Evolutionary conservation across 2,329 filamentous ascomycete genomes (phyloP).

Genomic region (Polytolypa hystricis): DNA sequence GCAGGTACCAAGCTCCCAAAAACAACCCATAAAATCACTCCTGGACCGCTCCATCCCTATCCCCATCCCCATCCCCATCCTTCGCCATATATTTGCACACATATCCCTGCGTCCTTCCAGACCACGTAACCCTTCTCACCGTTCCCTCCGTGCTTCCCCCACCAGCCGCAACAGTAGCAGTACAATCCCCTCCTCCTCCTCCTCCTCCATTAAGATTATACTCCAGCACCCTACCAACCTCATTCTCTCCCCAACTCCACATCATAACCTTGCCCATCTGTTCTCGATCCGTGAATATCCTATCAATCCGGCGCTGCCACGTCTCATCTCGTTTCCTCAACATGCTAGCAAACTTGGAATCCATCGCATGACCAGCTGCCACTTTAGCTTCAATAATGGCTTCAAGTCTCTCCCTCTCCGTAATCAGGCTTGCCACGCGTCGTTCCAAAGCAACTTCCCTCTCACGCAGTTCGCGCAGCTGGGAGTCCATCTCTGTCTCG

Average conservation of each 20-base stretch:
- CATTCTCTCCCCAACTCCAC: slow-evolving; percentile 32
- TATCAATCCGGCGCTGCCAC: slow-evolving; percentile 31
- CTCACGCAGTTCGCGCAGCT: slow-evolving; percentile 21
- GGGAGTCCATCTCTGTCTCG: slow-evolving; percentile 23
- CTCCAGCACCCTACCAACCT: no score
- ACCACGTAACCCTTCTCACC: no score
- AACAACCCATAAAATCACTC: no score
- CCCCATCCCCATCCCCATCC: slow-evolving; percentile 1
- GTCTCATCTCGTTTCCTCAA: slow-evolving; percentile 33
- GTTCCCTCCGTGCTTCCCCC: slow-evolving; percentile 16
- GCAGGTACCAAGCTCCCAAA: no score
- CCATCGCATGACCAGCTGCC: slow-evolving; percentile 28
- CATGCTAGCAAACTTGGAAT: slow-evolving; percentile 29
- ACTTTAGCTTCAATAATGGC: slow-evolving; percentile 29
- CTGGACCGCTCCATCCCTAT: no score
- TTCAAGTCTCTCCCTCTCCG: slow-evolving; percentile 25
- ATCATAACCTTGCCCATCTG: slow-evolving; percentile 30
- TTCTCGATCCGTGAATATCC: slow-evolving; percentile 31
- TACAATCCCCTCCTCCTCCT: no score
- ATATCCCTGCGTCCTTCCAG: slow-evolving; percentile 22
- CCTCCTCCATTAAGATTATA: no score
- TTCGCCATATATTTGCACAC: slow-evolving; percentile 26
- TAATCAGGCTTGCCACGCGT: slow-evolving; percentile 19
- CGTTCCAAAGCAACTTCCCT: slow-evolving; percentile 14
- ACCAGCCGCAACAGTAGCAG: slow-evolving; percentile 13